These are phyloP conservation scores for Balamuthia mandrillaris DNA, from an alignment of 208 protist genomes.

Conservation along the genomic window DNA sequence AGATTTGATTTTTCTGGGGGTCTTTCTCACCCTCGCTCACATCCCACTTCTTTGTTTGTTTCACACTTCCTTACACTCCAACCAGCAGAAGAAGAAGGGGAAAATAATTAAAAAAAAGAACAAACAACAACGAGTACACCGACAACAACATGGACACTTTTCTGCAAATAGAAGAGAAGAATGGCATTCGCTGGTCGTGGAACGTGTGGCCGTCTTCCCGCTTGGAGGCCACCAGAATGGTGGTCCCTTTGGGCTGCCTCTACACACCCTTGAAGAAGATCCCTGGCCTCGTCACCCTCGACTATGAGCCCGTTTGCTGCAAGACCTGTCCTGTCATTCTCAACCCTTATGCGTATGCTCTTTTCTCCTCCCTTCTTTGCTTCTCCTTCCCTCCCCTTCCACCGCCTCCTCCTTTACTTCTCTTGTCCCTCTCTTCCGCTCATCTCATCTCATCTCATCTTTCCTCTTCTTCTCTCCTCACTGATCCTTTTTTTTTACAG, in stretches of 20 bases:
- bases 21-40: too few relatives aligned
- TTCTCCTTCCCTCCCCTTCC: not conserved
- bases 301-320: conserved; percentile 90
- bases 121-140: too few relatives aligned
- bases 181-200: conserved; percentile 91
- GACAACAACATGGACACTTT: conserved; percentile 40
- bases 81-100: too few relatives aligned
- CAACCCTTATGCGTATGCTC: conserved; percentile 86
- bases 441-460: not conserved
- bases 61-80: too few relatives aligned
- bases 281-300: conserved; percentile 72
- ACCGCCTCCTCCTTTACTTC: not conserved
- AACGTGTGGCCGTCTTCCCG: conserved; percentile 88
- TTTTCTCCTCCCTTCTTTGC: not conserved
- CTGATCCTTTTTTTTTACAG: conserved; percentile 28
- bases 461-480: not conserved
- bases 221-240: conserved; percentile 88
- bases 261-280: conserved; percentile 91
- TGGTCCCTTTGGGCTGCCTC: conserved; percentile 91
- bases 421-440: not conserved
- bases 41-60: too few relatives aligned
- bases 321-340: conserved; percentile 84
- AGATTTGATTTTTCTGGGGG: too few relatives aligned
- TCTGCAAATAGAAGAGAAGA: conserved; percentile 63
- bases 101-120: too few relatives aligned